These are phyloP conservation scores for Psophocarpus tetragonolobus DNA, from an alignment of 306 rosid genomes.

Conservation along the genomic window DNA sequence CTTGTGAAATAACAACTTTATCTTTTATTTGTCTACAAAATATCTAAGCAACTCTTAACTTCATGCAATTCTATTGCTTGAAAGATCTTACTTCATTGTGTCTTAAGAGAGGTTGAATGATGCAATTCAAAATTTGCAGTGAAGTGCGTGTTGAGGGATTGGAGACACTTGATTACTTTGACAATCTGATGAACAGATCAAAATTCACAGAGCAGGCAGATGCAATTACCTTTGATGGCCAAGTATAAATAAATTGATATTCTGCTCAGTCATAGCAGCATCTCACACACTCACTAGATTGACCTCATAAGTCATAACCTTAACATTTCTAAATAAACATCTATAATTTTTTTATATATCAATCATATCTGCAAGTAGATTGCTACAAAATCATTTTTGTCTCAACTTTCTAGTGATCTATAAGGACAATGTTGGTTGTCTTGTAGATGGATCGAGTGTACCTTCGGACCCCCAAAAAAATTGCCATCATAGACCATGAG, in stretches of 20 bases:
- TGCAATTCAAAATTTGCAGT: constrained; percentile 45
- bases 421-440: neutral
- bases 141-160: constrained; percentile 74
- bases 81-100: constrained; percentile 18
- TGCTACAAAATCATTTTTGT: neutral
- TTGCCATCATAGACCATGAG: constrained; percentile 72
- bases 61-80: neutral
- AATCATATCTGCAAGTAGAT: neutral
- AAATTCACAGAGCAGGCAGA: no score
- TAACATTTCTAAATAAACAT: neutral
- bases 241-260: constrained; percentile 40
- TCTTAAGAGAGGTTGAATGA: constrained; percentile 21
- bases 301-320: neutral
- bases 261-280: neutral
- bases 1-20: neutral
- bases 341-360: neutral
- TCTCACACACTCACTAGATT: neutral
- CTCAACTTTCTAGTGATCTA: neutral
- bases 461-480: constrained; percentile 53
- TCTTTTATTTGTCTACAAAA: neutral
- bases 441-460: constrained; percentile 57
- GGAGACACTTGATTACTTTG: no score
- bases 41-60: neutral
- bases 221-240: constrained; percentile 64
- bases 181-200: no score